These are phyloP conservation scores for Aspergillus sp. DNA, from an alignment of 2,329 filamentous ascomycete species.

Conservation along the genomic window DNA sequence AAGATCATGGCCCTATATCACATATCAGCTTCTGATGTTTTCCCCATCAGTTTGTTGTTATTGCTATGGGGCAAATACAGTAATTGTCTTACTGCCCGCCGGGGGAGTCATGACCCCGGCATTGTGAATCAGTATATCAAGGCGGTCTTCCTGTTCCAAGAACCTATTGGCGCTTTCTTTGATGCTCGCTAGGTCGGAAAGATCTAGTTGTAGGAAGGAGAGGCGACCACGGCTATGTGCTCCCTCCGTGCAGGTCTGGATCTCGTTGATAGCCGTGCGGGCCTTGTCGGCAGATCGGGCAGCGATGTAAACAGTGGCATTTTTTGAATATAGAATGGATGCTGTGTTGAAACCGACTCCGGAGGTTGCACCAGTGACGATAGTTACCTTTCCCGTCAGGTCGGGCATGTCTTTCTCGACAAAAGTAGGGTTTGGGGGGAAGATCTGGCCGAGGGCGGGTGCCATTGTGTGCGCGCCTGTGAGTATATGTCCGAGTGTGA, in stretches of 20 bases:
- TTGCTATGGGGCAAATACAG: too few species aligned
- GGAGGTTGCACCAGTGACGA: too few species aligned
- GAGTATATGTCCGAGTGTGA: too few species aligned
- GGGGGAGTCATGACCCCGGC: constrained; percentile 29
- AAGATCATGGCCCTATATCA: not conserved
- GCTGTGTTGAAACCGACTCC: too few species aligned
- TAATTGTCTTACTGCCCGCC: too few species aligned
- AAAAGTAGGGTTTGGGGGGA: too few species aligned
- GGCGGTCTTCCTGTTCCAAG: constrained; percentile 33
- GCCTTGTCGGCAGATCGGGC: constrained; percentile 53
- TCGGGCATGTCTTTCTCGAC: too few species aligned
- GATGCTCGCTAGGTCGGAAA: constrained; percentile 24
- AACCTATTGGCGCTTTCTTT: constrained; percentile 36
- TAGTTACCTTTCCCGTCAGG: too few species aligned
- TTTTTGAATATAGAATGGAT: constrained; percentile 54
- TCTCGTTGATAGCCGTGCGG: constrained; percentile 47
- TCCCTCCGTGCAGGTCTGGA: constrained; percentile 42
- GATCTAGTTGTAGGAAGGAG: constrained; percentile 51
- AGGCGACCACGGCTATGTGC: constrained; percentile 26
- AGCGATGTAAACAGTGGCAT: constrained; percentile 60
- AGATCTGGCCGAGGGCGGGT: too few species aligned
- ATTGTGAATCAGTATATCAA: constrained; percentile 47
- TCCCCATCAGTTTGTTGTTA: too few species aligned
- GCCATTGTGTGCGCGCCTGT: too few species aligned
- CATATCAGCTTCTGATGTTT: too few species aligned